Evolutionary conservation across 2,329 filamentous ascomycete species (phyloP), one percentile per base, ranked within the genome.

Genomic region (Phyllosticta capitalensis): DNA sequence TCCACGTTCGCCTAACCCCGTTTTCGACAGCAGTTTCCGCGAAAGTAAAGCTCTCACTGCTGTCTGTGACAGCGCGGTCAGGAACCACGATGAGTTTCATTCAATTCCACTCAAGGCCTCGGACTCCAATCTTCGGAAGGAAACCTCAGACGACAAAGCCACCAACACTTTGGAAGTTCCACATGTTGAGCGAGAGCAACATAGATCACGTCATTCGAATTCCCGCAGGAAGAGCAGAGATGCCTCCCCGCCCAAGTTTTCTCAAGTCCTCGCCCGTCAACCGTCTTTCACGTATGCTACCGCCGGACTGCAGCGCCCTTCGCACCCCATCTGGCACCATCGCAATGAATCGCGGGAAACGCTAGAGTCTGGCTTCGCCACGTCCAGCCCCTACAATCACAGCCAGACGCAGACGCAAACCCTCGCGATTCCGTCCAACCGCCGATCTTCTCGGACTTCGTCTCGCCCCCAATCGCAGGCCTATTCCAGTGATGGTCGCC

Each of bases 1-100:
- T 0, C 72, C 71, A 0, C 60, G 71, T n/a, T 73, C 72, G 0
- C 72, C 72, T 4, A 67, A 68, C 10, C 64, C 65, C 24, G 66
- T 67, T 19, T 55, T 63, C 4, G 69, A 71, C 30, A 59, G 56
- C 14, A 69, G 69, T 26, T 61, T 59, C 51, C 58, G 64, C 10
- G 70, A 73, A 30, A 72, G 72, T 59, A 71, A 73, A 12, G 71
- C 70, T 7, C 67, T 65, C 56, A 60, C 53, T 45, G 55, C 58
- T 6, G 54, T 60, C 22, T 38, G 57, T 26, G 53, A 55, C 4
- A 74, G 72, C 58, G 71, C 72, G 21, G 64, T 65, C 9, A 67
- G 64, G 9, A 65, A 66, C 56, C 68, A 68, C 26, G 63, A 53
- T 9, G 58, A 56, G 6, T 19, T 52, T 10, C 48, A 60, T 17